Percentiles rank a stretch among this genome's conserved stretches.
These are phyloP conservation scores for Selenicereus undatus DNA, from an alignment of 148 eudicot genomes.

Conservation along the genomic window DNA sequence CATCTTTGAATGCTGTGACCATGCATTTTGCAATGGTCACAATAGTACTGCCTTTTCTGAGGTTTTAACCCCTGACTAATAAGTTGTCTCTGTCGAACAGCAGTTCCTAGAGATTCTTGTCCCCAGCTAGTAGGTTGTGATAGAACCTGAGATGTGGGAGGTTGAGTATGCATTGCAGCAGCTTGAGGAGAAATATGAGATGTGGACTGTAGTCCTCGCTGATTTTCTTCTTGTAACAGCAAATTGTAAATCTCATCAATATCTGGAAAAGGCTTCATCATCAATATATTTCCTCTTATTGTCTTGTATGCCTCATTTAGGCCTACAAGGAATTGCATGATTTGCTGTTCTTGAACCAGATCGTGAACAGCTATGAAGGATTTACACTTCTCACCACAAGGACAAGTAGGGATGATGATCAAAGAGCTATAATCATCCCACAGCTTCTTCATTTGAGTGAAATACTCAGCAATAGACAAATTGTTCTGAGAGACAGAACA, in stretches of 20 bases:
- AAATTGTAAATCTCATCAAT: background rate
- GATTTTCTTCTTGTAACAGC: background rate
- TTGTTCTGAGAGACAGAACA: background rate
- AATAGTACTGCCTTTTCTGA: background rate
- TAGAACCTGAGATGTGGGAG: background rate
- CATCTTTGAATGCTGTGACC: background rate
- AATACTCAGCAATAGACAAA: too few species aligned
- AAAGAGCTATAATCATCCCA: conserved; percentile 1
- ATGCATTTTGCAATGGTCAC: background rate
- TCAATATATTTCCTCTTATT: background rate
- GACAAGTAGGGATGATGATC: background rate
- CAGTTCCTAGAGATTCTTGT: too few species aligned
- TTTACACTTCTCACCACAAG: background rate
- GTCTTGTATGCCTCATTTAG: background rate
- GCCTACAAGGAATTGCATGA: background rate
- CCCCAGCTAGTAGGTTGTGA: too few species aligned
- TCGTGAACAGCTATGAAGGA: background rate
- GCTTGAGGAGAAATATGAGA: background rate
- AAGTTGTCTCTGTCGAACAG: too few species aligned
- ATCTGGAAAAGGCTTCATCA: background rate
- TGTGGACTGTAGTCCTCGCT: background rate
- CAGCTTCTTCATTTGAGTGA: background rate
- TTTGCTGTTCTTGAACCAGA: background rate
- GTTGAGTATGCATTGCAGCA: background rate
- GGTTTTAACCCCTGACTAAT: too few species aligned